phyloP scores from a whole-genome alignment of 2,329 filamentous ascomycete species.

The Macrophomina phaseolina region DNA sequence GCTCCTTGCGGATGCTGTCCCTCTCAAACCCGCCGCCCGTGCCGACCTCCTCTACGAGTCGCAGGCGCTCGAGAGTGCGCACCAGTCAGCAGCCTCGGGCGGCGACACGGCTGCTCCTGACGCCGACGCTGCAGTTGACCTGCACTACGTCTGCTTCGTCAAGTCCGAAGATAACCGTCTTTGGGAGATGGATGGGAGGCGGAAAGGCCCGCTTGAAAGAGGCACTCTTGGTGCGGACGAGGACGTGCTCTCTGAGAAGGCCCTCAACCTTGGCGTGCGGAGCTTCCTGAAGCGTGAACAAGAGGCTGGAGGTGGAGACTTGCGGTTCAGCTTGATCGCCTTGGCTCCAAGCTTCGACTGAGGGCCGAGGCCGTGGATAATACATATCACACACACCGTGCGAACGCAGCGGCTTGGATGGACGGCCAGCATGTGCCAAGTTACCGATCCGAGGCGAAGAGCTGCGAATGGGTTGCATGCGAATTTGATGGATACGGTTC shows the following conservation, averaged over 20 bases:
- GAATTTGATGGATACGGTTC: neutral
- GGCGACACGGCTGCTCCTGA: constrained; percentile 81
- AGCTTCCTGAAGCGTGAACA: constrained; percentile 65
- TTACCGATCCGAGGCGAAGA: neutral
- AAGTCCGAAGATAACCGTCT: constrained; percentile 72
- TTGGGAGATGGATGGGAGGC: constrained; percentile 80
- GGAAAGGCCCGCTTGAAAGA: constrained; percentile 75
- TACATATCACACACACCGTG: neutral
- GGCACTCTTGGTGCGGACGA: constrained; percentile 50
- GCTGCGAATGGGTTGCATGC: constrained; percentile 12
- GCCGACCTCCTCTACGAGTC: constrained; percentile 79
- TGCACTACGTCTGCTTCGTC: constrained; percentile 96
- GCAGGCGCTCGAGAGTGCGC: constrained; percentile 75
- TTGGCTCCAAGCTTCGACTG: constrained; percentile 63
- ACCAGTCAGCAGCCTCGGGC: constrained; percentile 74
- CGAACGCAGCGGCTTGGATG: constrained; percentile 7
- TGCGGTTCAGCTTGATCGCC: constrained; percentile 68
- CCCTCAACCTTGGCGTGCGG: constrained; percentile 71
- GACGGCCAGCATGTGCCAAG: constrained; percentile 9
- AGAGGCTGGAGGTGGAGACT: constrained; percentile 60
- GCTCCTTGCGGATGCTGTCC: constrained; percentile 72
- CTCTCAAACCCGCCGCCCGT: constrained; percentile 69
- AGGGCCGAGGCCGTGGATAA: constrained; percentile 32
- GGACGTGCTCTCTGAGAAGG: constrained; percentile 69
- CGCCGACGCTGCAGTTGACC: constrained; percentile 81